These are phyloP conservation scores for Adansonia gregorii DNA, from an alignment of 441 rosid species.

Conservation along the genomic window DNA sequence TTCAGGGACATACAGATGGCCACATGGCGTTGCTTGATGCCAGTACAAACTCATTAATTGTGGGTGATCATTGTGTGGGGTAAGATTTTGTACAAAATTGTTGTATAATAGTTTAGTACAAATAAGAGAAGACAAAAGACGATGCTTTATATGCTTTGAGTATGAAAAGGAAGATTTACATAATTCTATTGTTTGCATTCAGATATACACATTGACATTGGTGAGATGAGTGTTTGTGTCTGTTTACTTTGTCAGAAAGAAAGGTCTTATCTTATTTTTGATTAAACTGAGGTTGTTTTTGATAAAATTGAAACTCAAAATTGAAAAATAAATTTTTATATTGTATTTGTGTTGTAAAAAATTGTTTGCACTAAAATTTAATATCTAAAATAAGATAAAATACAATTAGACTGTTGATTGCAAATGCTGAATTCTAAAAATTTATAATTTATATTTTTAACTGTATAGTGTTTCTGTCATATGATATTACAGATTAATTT, in stretches of 20 bases:
- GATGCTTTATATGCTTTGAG: not conserved
- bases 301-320: not conserved
- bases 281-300: not conserved
- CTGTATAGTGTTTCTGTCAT: not conserved
- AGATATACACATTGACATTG: conserved; percentile 6
- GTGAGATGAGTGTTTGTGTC: not conserved
- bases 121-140: not conserved
- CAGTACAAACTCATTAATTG: conserved; percentile 71
- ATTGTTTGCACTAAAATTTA: not conserved
- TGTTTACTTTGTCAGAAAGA: not conserved
- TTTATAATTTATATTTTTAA: not conserved
- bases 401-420: not conserved
- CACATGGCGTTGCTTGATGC: conserved; percentile 74
- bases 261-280: not conserved
- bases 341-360: not conserved
- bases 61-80: conserved; percentile 96
- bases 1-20: conserved; percentile 95
- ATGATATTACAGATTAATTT: not conserved
- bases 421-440: not conserved
- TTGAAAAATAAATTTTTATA: not conserved
- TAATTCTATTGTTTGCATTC: not conserved
- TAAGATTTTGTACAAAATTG: conserved; percentile 41
- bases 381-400: not conserved
- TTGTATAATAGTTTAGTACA: conserved; percentile 16
- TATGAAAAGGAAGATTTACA: not conserved